Percentiles rank a stretch among this genome's conserved stretches.
phyloP scores from a whole-genome alignment of 257 asterid species.

The Solanum pennellii region DNA sequence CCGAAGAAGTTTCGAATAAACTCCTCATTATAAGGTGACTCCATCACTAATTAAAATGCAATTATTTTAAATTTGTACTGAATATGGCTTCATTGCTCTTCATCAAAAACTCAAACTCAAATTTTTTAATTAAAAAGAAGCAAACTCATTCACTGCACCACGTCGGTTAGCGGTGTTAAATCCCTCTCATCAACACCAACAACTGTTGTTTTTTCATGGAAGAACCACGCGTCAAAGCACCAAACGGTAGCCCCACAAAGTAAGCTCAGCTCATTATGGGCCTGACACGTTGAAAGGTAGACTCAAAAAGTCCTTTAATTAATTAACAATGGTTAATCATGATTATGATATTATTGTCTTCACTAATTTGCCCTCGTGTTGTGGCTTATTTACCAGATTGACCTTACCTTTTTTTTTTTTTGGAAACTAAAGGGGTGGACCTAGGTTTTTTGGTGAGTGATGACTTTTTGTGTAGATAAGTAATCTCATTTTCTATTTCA shows the following conservation, averaged over 20 bases:
- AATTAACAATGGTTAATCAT: not conserved
- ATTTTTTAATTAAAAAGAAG: too few relatives aligned
- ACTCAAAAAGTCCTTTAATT: not conserved
- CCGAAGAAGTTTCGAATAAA: too few relatives aligned
- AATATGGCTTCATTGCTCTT: not conserved
- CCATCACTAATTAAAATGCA: rapidly evolving
- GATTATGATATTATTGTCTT: not conserved
- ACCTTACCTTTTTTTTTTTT: not conserved
- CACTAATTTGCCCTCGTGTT: conserved; percentile 7
- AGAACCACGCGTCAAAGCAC: conserved; percentile 12
- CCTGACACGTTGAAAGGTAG: conserved; percentile 18
- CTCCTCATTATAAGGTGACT: too few relatives aligned
- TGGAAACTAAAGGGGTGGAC: not conserved
- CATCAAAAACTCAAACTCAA: not conserved
- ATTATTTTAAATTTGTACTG: too few relatives aligned
- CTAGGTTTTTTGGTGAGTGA: not conserved
- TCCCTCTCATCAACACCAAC: not conserved
- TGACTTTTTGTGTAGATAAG: conserved; percentile 1
- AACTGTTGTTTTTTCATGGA: not conserved
- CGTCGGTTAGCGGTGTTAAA: not conserved
- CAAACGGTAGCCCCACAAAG: not conserved
- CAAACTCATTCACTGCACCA: not conserved
- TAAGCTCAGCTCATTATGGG: not conserved
- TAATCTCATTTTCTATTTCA: conserved; percentile 8
- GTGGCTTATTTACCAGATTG: not conserved